Conservation (phyloP, 1,139 yeast genomes). For the Yamadazyma triangularis region DNA sequence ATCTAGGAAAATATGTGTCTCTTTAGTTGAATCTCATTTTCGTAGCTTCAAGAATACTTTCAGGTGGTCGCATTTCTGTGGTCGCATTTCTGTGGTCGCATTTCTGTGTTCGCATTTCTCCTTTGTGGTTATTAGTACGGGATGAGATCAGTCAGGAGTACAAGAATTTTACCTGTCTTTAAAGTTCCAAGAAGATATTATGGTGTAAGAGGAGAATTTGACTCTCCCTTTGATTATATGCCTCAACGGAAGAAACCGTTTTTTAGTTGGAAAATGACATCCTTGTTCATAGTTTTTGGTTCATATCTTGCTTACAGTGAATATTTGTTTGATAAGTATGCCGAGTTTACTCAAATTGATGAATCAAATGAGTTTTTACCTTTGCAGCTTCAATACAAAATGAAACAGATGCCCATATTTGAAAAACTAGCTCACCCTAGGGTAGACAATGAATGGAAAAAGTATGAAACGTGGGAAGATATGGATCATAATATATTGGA, state of each 20-base stretch:
- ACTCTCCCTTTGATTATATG: conserved; percentile 34
- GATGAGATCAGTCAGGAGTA: too few species aligned
- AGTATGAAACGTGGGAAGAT: conserved; percentile 58
- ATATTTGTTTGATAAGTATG: conserved; percentile 29
- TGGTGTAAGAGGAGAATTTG: conserved; percentile 28
- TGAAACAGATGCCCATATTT: conserved; percentile 51
- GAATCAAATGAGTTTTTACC: conserved; percentile 19
- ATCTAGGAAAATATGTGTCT: too few species aligned
- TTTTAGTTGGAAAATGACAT: conserved; percentile 30
- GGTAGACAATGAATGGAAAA: conserved; percentile 38
- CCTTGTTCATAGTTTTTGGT: conserved; percentile 25
- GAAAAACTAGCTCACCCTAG: conserved; percentile 37
- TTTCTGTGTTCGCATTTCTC: too few species aligned
- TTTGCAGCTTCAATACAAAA: conserved; percentile 38
- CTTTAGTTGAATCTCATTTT: too few species aligned
- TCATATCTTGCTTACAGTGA: conserved; percentile 32
- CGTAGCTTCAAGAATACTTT: too few species aligned
- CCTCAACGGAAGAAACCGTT: conserved; percentile 22
- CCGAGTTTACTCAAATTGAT: conserved; percentile 23
- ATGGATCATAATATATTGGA: conserved; percentile 42
- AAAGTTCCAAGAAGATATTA: too few species aligned
- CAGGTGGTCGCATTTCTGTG: too few species aligned
- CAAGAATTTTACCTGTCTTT: too few species aligned
- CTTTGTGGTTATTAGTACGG: too few species aligned
- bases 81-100: too few species aligned